Evolutionary conservation across 768 basidiomycete species (phyloP).

Genomic region (Mycena vitilis): DNA sequence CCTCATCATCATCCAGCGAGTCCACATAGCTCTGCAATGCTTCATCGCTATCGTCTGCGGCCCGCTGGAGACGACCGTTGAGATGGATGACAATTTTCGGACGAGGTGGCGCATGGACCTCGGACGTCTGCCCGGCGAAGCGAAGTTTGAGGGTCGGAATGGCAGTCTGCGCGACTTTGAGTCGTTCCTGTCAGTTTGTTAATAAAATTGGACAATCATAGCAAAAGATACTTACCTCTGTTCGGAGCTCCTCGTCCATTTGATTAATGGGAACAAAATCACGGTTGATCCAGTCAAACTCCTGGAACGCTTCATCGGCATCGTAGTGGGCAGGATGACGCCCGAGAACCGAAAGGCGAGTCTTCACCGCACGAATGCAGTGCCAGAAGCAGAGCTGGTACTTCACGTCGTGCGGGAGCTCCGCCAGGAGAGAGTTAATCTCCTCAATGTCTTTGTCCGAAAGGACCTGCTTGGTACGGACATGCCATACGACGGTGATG

Average conservation of each 20-base stretch:
- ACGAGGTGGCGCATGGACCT: constrained; percentile 8
- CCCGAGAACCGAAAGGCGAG: constrained; percentile 1
- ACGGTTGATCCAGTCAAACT: constrained; percentile 13
- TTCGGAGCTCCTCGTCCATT: not conserved
- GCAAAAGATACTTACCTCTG: not conserved
- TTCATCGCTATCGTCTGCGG: too few relatives aligned
- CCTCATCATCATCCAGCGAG: constrained; percentile 13
- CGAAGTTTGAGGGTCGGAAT: constrained; percentile 11
- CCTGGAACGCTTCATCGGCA: not conserved
- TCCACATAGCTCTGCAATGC: constrained; percentile 2
- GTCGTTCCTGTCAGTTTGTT: not conserved
- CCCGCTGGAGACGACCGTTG: not conserved
- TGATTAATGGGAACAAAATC: constrained; percentile 12
- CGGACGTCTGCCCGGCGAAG: constrained; percentile 9
- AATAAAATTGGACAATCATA: not conserved
- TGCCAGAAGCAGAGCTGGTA: constrained; percentile 5
- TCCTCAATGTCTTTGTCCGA: not conserved
- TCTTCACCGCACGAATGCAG: constrained; percentile 1
- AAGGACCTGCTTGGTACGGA: not conserved
- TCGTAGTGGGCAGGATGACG: constrained; percentile 7
- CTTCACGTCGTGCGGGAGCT: not conserved
- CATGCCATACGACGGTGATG: not conserved
- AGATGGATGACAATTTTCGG: constrained; percentile 14
- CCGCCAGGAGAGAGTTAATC: not conserved
- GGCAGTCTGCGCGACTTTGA: constrained; percentile 10